Base-by-base conservation (phyloP, 2,329 filamentous ascomycete species). In the Bimuria novae-zelandiae region DNA sequence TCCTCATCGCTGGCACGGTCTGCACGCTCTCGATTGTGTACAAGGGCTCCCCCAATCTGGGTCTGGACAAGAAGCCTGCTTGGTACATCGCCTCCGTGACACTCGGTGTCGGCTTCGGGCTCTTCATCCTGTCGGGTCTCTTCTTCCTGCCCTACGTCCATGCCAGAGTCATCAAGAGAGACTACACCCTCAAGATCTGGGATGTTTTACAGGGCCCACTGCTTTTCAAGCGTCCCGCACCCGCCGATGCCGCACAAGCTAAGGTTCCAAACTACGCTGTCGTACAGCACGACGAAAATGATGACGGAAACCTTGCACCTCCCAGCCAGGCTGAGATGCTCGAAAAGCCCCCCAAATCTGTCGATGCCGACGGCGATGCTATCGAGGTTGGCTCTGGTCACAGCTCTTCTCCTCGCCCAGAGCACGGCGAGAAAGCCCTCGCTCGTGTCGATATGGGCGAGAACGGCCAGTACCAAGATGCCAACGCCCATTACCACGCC, bases 1-100 rank as follows among this genome's bases (percentile, higher is more conserved):
- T 92, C 80, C 83, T 90, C 49, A 83, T 92, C 53, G 87, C 89
- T 49, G 87, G 81, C 51, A 89, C 87, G 52, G 76, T 92, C 65
- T 90, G 88, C 76, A 89, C 88, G 0, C 80, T 92, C 3, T 90
- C 87, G 36, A 85, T 92, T 62, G 88, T 92, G 61, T 91, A 90
- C 82, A 91, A 92, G 80, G 89, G 89, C 27, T 89, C 88, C 7
- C 88, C 88, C 22, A 85, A 79, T 54, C 80, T 89, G 23, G 80
- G 81, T 17, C 77, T 90, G 27, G 79, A 76, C 76, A 83, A 87
- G 75, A 88, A 86, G 79, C 85, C 88, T 2, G 72, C 74, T 7
- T 86, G 82, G 81, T 90, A 84, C 68, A 83, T 91, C 55, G 86
- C 80, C 10, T 75, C 82, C 12, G 87, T 90, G 55, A 87, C 85